A percentile compares a stretch with the other conserved stretches of the same genome.
These are phyloP conservation scores for Cutaneotrichosporon cyanovorans DNA, from an alignment of 1,284 basidiomycete species.

Conservation along the genomic window DNA sequence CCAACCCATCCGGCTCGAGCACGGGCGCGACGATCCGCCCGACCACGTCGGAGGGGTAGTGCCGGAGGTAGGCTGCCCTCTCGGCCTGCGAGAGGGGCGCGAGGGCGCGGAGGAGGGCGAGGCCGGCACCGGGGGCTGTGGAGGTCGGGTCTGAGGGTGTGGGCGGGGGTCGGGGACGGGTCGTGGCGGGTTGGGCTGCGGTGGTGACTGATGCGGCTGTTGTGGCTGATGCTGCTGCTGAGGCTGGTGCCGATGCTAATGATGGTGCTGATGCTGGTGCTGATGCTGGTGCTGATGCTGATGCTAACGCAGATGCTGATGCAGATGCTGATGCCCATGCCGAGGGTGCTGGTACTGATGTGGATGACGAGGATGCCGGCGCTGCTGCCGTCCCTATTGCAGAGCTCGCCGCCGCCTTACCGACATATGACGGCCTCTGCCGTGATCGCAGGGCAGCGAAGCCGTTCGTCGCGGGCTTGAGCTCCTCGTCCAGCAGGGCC, in stretches of 20 bases:
- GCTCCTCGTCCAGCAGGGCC: too few relatives aligned
- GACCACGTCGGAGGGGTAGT: conserved; percentile 23
- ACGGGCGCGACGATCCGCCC: conserved; percentile 23
- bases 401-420: too few relatives aligned
- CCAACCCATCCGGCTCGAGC: conserved; percentile 39
- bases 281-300: neutral
- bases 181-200: conserved; percentile 1
- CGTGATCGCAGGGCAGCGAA: neutral
- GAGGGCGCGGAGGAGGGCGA: conserved; percentile 28
- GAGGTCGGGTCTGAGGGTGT: conserved; percentile 20
- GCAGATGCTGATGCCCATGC: neutral
- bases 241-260: neutral
- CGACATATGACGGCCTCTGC: neutral
- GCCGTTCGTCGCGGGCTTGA: neutral
- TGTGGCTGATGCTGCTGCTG: neutral
- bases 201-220: neutral
- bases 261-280: neutral
- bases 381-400: too few relatives aligned
- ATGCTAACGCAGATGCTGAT: neutral
- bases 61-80: conserved; percentile 11
- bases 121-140: conserved; percentile 27
- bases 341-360: too few relatives aligned
- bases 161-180: neutral
- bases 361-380: too few relatives aligned
- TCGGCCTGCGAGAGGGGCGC: neutral